Evolutionary conservation across 129 eudicot genomes (phyloP).

Genomic region (Ambrosia artemisiifolia): DNA sequence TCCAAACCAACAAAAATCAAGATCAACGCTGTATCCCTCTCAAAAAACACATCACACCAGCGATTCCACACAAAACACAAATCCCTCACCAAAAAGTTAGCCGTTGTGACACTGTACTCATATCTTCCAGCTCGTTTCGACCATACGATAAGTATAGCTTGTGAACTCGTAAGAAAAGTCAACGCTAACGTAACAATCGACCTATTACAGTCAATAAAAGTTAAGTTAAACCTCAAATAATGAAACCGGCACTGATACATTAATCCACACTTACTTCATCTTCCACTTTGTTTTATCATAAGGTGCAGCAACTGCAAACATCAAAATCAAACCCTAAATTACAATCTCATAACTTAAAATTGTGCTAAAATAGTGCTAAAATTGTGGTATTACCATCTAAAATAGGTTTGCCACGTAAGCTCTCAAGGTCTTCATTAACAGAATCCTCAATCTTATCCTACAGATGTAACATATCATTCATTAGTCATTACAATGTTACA

Average conservation of each 20-base stretch:
- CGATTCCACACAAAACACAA: background rate
- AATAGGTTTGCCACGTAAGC: conserved; percentile 52
- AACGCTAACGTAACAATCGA: conserved; percentile 76
- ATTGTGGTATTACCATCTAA: conserved; percentile 44
- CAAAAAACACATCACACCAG: no score
- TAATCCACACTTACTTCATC: conserved; percentile 53
- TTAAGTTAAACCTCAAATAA: background rate
- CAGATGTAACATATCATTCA: background rate
- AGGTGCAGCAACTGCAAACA: conserved; percentile 38
- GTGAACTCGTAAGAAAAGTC: conserved; percentile 94
- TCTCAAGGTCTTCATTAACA: conserved; percentile 53
- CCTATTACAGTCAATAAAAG: conserved; percentile 32
- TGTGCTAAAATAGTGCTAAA: no score
- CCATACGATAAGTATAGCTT: conserved; percentile 96
- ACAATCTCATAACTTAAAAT: no score
- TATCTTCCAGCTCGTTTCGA: conserved; percentile 98
- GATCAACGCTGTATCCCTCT: background rate
- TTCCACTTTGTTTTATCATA: conserved; percentile 73
- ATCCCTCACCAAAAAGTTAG: conserved; percentile 87
- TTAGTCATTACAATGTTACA: background rate
- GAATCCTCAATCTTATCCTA: conserved; percentile 53
- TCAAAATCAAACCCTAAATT: conserved; percentile 1
- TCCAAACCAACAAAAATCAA: conserved; percentile 21
- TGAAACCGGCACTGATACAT: conserved; percentile 9
- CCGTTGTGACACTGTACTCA: conserved; percentile 97